Base-by-base conservation (phyloP, 768 basidiomycete genomes). In the Tylopilus subfusipes region DNA sequence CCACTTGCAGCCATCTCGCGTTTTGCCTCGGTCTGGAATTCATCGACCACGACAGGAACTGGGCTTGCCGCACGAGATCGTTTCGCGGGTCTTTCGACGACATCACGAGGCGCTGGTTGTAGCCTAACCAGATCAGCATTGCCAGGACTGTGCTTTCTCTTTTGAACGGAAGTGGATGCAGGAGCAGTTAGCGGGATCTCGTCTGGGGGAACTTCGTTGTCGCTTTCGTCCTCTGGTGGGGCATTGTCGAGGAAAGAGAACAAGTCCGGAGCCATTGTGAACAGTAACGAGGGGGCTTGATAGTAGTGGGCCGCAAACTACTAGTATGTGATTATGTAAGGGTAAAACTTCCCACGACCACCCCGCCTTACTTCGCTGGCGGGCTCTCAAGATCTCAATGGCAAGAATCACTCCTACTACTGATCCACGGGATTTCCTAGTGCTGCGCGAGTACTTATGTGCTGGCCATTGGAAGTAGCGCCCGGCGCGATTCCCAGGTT, bases 11-110 rank as follows among this genome's bases (percentile, higher is more conserved):
- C 88, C 53, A 98, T 84, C 69, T 97, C 93, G 44, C 94, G 83
- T 70, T 91, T 93, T 1, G 91, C 93, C 63, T 95, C 92, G 1
- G 89, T 93, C 72, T 95, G 92, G 66, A 98, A 93, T 59, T 96
- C 94, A 72, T 98, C 96, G 12, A 96, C 80, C 8, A 93, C 85
- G 0, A 92, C 78, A 9, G 93, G 90, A 50, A 80, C 78, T 5
- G 86, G 85, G 3, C 84, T 79, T 0, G 75, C 76, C n/a, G 84
- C 57, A 36, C 87, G 78, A 5, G 78, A 69, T 64, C 80, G 84
- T 71, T 93, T 93, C 1, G 71, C 62, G 3, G 73, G 54, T 52
- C 68, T 61, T 18, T 65, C 69, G 3, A 77, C 72, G 39, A 63
- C 68, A 34, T 65, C 65, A 48, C 57, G 66, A 27, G 60, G 62